Base-by-base conservation (phyloP, 192 early-diverging fungal species). In the Coemansia sp. region DNA sequence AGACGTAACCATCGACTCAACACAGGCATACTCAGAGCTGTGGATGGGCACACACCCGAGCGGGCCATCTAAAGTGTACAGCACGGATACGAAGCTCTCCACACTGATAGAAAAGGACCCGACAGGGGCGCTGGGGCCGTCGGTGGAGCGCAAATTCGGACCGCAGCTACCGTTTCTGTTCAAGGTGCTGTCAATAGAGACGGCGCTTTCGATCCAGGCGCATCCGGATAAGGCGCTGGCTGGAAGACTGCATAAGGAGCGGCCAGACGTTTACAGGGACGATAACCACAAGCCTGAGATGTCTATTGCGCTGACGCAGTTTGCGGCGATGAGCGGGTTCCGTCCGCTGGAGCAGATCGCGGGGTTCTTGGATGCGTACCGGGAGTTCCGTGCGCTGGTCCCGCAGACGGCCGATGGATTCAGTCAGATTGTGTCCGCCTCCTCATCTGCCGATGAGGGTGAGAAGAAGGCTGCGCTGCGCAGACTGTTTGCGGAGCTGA, bases 21-120 rank as follows among this genome's bases (percentile, higher is more conserved):
- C 62, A 19, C 86, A 79, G 66, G 91, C 94, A 13, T 99, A 99
- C 84, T 91, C 97, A 2, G 97, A 99, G 93, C 87, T 99, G 18
- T 97, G 95, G 95, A 97, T 98, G 97, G 95, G 95, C 22, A 99
- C 97, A 9, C 97, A 99, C 71, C 91, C 95, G 4, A 97, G 90
- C 76, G 95, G 87, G 2, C 94, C 95, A 3, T 94, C 93, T 5
- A 65, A 61, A 26, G 57, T 89, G 22, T 68, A 73, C 54, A 78
- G 84, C 47, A 83, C 76, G 1, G 65, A 85, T 37, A 74, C 72
- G 5, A 22, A 56, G 39, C 69, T 71, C 19, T 83, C 88, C 3
- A 77, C 83, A 18, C 58, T 93, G 12, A 77, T 97, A 37, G 67
- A 69, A 15, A 65, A 84, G 12, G 65, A 92, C 67, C 80, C 83